Evolutionary conservation across 2,329 filamentous ascomycete species (phyloP).

Genomic region (Leptoxyphium fumago): DNA sequence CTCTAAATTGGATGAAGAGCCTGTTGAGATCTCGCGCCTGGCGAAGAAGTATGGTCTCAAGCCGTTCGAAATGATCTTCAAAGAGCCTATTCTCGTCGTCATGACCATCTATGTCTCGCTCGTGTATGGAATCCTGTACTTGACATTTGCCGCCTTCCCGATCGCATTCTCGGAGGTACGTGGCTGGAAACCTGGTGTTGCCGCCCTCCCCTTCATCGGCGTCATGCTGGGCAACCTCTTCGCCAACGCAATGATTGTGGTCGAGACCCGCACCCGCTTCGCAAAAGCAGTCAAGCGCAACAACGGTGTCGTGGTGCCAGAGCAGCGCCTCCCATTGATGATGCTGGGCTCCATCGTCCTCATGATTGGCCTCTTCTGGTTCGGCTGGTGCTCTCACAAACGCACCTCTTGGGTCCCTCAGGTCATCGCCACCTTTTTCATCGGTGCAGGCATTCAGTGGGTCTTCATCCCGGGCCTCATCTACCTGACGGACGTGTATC

Average conservation of each 20-base stretch:
- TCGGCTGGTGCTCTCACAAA: conserved; percentile 35
- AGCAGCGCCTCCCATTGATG: conserved; percentile 32
- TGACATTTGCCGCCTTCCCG: conserved; percentile 14
- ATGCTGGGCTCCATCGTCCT: conserved; percentile 37
- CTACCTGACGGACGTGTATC: conserved; percentile 33
- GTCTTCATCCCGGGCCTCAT: conserved; percentile 31
- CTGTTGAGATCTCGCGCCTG: conserved; percentile 12
- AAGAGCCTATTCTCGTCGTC: conserved; percentile 34
- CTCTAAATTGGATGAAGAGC: conserved; percentile 26
- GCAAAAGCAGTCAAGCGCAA: conserved; percentile 1
- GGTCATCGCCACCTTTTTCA: conserved; percentile 26
- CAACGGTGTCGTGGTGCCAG: conserved; percentile 11
- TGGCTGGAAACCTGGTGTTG: conserved; percentile 26
- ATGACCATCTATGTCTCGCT: conserved; percentile 24
- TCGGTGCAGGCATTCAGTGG: conserved; percentile 27
- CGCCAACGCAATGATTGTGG: conserved; percentile 10
- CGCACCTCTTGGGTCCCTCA: conserved; percentile 27
- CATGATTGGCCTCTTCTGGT: conserved; percentile 36
- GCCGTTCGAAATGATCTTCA: conserved; percentile 27
- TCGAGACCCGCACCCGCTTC: neutral
- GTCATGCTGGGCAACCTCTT: conserved; percentile 26
- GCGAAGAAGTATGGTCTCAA: conserved; percentile 28
- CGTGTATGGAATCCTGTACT: conserved; percentile 23
- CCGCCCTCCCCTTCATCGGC: conserved; percentile 29
- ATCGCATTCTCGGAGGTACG: conserved; percentile 20